phyloP scores from a whole-genome alignment of 2,329 filamentous ascomycete species.

The Magnaporthiopsis incrustans region DNA sequence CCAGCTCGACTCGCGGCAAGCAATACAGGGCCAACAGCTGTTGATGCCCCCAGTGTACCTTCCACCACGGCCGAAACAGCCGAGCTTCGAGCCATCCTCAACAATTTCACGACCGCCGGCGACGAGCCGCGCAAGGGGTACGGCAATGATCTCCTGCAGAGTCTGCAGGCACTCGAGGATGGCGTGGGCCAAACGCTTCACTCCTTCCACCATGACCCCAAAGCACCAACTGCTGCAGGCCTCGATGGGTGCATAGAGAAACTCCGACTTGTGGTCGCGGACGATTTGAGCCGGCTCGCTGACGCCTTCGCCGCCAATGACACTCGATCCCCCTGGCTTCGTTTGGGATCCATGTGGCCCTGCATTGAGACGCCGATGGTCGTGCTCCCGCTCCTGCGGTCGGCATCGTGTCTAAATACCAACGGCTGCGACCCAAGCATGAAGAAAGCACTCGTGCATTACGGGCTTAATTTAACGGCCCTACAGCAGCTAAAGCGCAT shows the following conservation, averaged over 20 bases:
- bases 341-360: neutral
- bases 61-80: no score
- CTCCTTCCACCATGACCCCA: neutral
- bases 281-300: slow-evolving; percentile 28
- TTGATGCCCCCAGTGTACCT: no score
- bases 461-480: slow-evolving; percentile 33
- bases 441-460: slow-evolving; percentile 31
- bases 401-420: slow-evolving; percentile 12
- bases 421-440: slow-evolving; percentile 24
- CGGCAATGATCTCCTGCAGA: neutral
- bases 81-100: neutral
- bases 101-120: neutral
- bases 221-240: neutral
- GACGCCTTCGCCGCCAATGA: slow-evolving; percentile 36
- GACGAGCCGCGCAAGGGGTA: neutral
- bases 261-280: neutral
- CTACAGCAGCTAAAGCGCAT: slow-evolving; percentile 39
- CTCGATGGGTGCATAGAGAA: neutral
- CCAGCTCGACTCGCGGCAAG: neutral
- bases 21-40: no score
- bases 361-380: neutral
- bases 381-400: slow-evolving; percentile 40
- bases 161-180: neutral
- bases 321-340: slow-evolving; percentile 19
- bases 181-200: neutral